Evolutionary conservation across 2,329 filamentous ascomycete species (phyloP).

Genomic region (Monilinia laxa): DNA sequence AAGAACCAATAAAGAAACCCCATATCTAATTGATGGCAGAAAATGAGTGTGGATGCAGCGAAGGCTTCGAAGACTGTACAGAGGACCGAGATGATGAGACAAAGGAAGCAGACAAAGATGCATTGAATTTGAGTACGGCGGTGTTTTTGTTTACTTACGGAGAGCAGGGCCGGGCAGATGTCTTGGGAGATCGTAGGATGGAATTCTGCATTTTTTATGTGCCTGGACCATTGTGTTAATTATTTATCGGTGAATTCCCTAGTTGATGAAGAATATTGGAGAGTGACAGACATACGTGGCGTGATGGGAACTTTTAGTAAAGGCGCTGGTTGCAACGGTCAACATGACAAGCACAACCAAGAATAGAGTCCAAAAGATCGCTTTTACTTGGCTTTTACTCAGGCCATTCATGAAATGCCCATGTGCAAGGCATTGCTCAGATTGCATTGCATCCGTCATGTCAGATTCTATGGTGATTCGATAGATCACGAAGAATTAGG

Average conservation of each 20-base stretch:
- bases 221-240: background rate
- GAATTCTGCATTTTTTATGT: background rate
- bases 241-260: background rate
- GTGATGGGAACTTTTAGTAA: slow-evolving; percentile 26
- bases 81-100: slow-evolving; percentile 47
- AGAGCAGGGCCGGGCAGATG: background rate
- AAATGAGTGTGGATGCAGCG: slow-evolving; percentile 43
- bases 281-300: slow-evolving; percentile 2
- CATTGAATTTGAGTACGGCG: slow-evolving; percentile 41
- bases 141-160: slow-evolving; percentile 7
- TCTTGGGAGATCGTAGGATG: background rate
- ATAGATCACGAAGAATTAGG: background rate
- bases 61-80: slow-evolving; percentile 56
- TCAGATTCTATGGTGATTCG: background rate
- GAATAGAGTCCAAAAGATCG: slow-evolving; percentile 51
- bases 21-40: slow-evolving; percentile 59
- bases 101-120: slow-evolving; percentile 47
- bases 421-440: slow-evolving; percentile 41
- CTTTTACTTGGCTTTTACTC: slow-evolving; percentile 49
- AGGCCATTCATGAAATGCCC: slow-evolving; percentile 47
- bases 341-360: slow-evolving; percentile 46
- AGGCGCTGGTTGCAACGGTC: slow-evolving; percentile 43
- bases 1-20: slow-evolving; percentile 60
- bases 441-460: background rate
- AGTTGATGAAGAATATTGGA: background rate